Conservation (phyloP, 176 grass and related monocot species). For the Poa annua region DNA sequence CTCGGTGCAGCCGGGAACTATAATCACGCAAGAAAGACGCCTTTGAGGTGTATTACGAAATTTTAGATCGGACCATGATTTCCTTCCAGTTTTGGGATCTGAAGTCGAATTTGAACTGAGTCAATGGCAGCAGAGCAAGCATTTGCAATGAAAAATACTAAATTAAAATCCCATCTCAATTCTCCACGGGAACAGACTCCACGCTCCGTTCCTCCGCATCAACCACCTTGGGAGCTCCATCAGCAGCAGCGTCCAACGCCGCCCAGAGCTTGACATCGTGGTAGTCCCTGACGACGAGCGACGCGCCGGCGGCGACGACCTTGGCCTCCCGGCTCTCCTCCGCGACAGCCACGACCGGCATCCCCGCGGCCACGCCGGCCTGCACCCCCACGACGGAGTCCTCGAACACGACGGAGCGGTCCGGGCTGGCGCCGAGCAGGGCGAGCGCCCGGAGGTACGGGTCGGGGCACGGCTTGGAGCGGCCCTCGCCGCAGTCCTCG, state of each 20-base stretch:
- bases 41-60: no score
- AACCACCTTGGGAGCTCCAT: background rate
- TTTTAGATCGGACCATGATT: background rate
- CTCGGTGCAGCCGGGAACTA: no score
- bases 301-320: conserved; percentile 55
- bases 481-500: conserved; percentile 55
- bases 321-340: conserved; percentile 53
- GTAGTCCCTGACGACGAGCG: conserved; percentile 74
- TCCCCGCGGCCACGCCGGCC: conserved; percentile 69
- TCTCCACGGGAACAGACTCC: background rate
- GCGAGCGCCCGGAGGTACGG: conserved; percentile 64
- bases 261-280: conserved; percentile 65
- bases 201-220: background rate
- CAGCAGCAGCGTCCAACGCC: conserved; percentile 31
- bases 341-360: conserved; percentile 63
- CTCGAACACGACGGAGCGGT: conserved; percentile 67
- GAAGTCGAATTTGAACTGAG: background rate
- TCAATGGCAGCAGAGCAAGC: background rate
- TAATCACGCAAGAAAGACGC: no score
- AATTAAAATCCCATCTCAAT: background rate
- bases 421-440: conserved; percentile 55
- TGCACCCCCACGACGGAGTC: conserved; percentile 66
- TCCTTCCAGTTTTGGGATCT: background rate
- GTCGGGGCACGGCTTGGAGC: conserved; percentile 70
- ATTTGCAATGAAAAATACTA: background rate